phyloP scores from a whole-genome alignment of 2,329 filamentous ascomycete species.

The Dothideomycetes sp. region DNA sequence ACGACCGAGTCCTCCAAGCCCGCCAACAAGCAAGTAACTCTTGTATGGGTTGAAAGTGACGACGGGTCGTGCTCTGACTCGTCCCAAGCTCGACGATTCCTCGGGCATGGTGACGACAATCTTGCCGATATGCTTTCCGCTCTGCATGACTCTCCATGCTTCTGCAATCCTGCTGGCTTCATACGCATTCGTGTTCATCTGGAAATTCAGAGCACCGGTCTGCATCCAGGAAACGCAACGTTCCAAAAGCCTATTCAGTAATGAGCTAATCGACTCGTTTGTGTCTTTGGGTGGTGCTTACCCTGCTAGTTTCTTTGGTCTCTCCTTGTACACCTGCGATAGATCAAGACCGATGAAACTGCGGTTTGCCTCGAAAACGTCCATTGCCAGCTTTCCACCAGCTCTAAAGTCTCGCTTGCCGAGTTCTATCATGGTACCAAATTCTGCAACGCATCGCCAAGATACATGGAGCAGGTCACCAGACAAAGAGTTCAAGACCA shows the following conservation, averaged over 20 bases:
- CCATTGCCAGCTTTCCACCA: slow-evolving; percentile 14
- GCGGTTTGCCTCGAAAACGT: not conserved
- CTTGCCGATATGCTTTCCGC: slow-evolving; percentile 19
- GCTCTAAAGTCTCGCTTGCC: slow-evolving; percentile 17
- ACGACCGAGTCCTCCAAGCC: slow-evolving; percentile 20
- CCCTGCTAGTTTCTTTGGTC: no score
- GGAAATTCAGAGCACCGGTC: no score
- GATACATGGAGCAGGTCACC: slow-evolving; percentile 22
- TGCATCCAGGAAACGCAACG: no score
- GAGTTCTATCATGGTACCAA: slow-evolving; percentile 24
- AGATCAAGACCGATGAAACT: no score
- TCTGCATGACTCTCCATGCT: no score
- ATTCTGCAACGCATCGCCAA: slow-evolving; percentile 21
- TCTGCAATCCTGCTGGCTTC: no score
- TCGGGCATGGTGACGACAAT: slow-evolving; percentile 15
- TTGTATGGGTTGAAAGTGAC: slow-evolving; percentile 1
- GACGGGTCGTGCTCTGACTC: not conserved
- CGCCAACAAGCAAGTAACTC: slow-evolving; percentile 19
- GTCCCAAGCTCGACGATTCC: not conserved
- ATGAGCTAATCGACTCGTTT: no score
- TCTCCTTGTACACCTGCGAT: no score
- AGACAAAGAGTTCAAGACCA: slow-evolving; percentile 23
- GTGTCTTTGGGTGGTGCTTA: no score
- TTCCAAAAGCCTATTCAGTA: no score
- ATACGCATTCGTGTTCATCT: no score